Conservation (phyloP, 148 eudicot species). For the Talinum fruticosum region DNA sequence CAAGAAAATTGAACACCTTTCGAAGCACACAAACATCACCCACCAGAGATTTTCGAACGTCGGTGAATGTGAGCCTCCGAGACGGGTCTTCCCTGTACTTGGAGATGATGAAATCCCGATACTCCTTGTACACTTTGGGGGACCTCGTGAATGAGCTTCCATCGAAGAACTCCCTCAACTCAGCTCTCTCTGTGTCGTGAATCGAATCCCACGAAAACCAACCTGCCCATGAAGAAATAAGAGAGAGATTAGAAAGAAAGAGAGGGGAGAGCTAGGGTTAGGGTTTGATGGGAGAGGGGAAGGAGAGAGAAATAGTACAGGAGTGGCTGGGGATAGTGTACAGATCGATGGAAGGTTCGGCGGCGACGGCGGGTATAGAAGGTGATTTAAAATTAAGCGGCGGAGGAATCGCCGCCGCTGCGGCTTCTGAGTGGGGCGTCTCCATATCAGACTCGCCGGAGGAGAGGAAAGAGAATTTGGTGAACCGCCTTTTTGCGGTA, state of each 20-base stretch:
- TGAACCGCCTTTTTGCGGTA: not conserved
- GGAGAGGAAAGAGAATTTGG: not conserved
- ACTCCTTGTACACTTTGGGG: slow-evolving; percentile 90
- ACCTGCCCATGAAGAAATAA: slow-evolving; percentile 37
- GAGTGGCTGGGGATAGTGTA: slow-evolving; percentile 85
- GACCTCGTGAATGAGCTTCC: slow-evolving; percentile 67
- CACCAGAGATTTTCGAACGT: slow-evolving; percentile 76
- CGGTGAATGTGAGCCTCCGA: slow-evolving; percentile 60
- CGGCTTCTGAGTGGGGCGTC: slow-evolving; percentile 4
- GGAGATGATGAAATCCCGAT: slow-evolving; percentile 81
- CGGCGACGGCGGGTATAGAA: slow-evolving; percentile 18
- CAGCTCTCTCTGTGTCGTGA: slow-evolving; percentile 65
- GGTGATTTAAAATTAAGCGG: slow-evolving; percentile 18
- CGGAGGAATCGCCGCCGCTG: slow-evolving; percentile 1
- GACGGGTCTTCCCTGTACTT: slow-evolving; percentile 77
- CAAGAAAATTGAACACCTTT: slow-evolving; percentile 75
- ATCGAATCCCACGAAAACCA: slow-evolving; percentile 93
- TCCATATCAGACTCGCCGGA: slow-evolving; percentile 17
- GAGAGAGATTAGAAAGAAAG: not conserved
- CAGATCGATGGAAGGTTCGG: slow-evolving; percentile 41
- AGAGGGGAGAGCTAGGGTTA: slow-evolving; percentile 21
- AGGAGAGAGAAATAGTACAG: slow-evolving; percentile 42
- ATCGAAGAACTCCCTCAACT: slow-evolving; percentile 76
- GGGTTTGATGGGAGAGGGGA: slow-evolving; percentile 10
- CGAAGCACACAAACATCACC: slow-evolving; percentile 64